Base-by-base conservation (phyloP, 805 yeast species). In the Yarrowia divulgata region DNA sequence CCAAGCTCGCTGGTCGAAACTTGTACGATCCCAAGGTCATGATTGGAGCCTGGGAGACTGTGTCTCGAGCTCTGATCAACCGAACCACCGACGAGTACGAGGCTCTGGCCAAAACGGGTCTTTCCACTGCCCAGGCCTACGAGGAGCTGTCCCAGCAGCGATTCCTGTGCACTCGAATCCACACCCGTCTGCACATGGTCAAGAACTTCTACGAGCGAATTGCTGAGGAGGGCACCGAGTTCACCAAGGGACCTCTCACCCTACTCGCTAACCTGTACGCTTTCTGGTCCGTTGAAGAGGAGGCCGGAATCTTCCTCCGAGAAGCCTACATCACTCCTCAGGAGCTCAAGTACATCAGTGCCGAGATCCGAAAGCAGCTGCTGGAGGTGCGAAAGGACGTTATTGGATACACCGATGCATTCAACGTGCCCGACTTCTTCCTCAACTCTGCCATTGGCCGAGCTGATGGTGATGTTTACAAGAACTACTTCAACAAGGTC, bases 371-470 rank as follows among this genome's bases (percentile, higher is more conserved):
- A 48, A 77, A 76, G 62, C 76, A 87, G 71, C 79, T 89, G 72
- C 77, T 81, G 35, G 80, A 80, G 37, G 76, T 89, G 48, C 83
- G 97, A 77, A 85, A 86, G 40, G 87, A 89, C 74, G 90, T 89
- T 67, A 86, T 91, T 77, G 89, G 90, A 0, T 82, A 90, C 74
- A 90, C 97, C 3, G 98, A 93, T 79, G 85, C 96, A 0, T 93
- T 93, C 83, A 87, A 89, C 78, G 84, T 90, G 71, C 87, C 91
- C 52, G 97, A 93, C 79, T 89, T 84, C 76, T 85, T 90, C 80
- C 84, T 93, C 75, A 90, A 92, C 77, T 87, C 97, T 0, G 88
- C 95, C 7, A 84, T 93, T 70, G 98, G 97, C 54, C 84, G 83
- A 69, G 88, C 84, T 78, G 87, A 90, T 73, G 97, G 97, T 70